These are phyloP conservation scores for Pelargonium nanum DNA, from an alignment of 345 rosid species.

Conservation along the genomic window DNA sequence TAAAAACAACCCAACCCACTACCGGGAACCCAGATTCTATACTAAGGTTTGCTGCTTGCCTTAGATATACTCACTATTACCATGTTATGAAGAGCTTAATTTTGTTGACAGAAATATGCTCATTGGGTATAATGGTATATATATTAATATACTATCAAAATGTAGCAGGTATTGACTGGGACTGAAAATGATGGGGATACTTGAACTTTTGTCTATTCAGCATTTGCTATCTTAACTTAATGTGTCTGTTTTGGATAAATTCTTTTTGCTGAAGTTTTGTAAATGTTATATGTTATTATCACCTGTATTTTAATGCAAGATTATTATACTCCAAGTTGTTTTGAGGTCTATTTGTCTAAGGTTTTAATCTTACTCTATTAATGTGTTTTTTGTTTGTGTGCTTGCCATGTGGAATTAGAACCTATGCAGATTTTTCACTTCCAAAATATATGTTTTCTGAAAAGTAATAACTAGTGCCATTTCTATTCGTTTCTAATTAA, in stretches of 20 bases:
- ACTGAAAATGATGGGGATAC: not conserved
- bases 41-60: conserved; percentile 44
- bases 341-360: not conserved
- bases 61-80: not conserved
- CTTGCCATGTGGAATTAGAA: not conserved
- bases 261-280: not conserved
- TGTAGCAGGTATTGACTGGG: not conserved
- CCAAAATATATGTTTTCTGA: not conserved
- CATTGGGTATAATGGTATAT: not conserved
- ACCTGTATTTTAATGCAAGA: not conserved
- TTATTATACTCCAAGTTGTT: not conserved
- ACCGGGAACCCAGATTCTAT: conserved; percentile 93
- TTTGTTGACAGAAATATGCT: not conserved
- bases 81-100: not conserved
- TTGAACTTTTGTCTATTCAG: not conserved
- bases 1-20: conserved; percentile 81
- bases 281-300: too few species aligned
- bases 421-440: not conserved
- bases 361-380: not conserved
- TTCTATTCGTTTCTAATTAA: not conserved
- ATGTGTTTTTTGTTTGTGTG: not conserved
- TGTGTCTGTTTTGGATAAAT: not conserved
- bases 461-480: not conserved
- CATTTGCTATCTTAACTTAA: too few species aligned
- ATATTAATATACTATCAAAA: not conserved